Evolutionary conservation across 768 basidiomycete species (phyloP).

Genomic region (Rhizopogon sp.): DNA sequence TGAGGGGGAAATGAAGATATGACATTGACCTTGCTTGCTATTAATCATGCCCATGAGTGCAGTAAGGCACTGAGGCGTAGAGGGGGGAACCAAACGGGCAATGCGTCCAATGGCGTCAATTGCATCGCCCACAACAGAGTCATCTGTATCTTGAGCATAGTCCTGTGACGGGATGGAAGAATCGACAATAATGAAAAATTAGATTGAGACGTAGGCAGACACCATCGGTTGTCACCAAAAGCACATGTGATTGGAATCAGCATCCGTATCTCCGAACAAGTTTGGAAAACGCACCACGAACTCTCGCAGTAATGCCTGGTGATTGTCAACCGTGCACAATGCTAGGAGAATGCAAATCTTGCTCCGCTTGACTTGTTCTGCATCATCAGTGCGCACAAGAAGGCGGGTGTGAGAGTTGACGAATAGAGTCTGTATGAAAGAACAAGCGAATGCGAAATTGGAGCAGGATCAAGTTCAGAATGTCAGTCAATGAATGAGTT

Average conservation of each 20-base stretch:
- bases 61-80: slow-evolving; percentile 64
- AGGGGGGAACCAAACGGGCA: slow-evolving; percentile 63
- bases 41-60: slow-evolving; percentile 78
- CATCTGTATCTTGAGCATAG: slow-evolving; percentile 75
- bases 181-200: not conserved
- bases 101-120: slow-evolving; percentile 77
- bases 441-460: too few relatives aligned
- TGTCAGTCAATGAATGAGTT: not conserved
- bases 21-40: slow-evolving; percentile 58
- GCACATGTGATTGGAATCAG: not conserved
- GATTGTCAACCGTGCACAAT: slow-evolving; percentile 62
- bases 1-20: not conserved
- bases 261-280: not conserved
- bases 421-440: slow-evolving; percentile 40
- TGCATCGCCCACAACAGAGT: slow-evolving; percentile 63
- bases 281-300: slow-evolving; percentile 58
- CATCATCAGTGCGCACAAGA: slow-evolving; percentile 65
- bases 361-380: slow-evolving; percentile 57
- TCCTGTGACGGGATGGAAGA: slow-evolving; percentile 41
- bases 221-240: not conserved
- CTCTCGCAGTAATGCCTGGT: slow-evolving; percentile 70
- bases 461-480: slow-evolving; percentile 18
- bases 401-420: slow-evolving; percentile 56
- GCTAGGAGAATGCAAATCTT: slow-evolving; percentile 75
- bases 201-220: not conserved